Conservation (phyloP, 805 yeast species). For the Candida jianshihensis region DNA sequence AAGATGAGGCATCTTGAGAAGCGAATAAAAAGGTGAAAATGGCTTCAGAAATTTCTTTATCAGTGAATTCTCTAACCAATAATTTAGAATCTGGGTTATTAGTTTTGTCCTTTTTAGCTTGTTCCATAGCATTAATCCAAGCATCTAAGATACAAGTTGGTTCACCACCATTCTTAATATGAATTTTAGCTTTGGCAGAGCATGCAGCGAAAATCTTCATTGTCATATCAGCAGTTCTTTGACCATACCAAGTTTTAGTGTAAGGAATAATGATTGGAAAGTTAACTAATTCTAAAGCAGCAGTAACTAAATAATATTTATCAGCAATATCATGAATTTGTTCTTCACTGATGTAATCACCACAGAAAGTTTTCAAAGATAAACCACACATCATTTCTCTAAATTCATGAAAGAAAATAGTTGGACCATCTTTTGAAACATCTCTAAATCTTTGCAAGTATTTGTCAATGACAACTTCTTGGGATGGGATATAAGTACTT, state of each 20-base stretch:
- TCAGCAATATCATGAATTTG: slow-evolving; percentile 87
- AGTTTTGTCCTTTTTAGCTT: slow-evolving; percentile 46
- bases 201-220: slow-evolving; percentile 88
- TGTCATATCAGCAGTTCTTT: slow-evolving; percentile 85
- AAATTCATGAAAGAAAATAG: slow-evolving; percentile 83
- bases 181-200: slow-evolving; percentile 80
- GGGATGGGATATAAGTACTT: slow-evolving; percentile 75
- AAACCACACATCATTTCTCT: slow-evolving; percentile 95
- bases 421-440: slow-evolving; percentile 54
- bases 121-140: slow-evolving; percentile 84
- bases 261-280: slow-evolving; percentile 95
- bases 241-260: slow-evolving; percentile 98
- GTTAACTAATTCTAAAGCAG: slow-evolving; percentile 94
- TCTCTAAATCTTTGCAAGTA: slow-evolving; percentile 65
- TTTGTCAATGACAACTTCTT: slow-evolving; percentile 77
- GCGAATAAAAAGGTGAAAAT: slow-evolving; percentile 96
- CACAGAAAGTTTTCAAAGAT: slow-evolving; percentile 90
- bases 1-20: slow-evolving; percentile 95
- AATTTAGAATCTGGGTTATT: slow-evolving; percentile 47
- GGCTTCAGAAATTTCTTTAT: slow-evolving; percentile 92
- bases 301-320: slow-evolving; percentile 86
- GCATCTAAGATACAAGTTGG: slow-evolving; percentile 92
- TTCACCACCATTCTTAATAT: slow-evolving; percentile 67
- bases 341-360: slow-evolving; percentile 87
- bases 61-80: slow-evolving; percentile 73